phyloP scores from a whole-genome alignment of 2,329 filamentous ascomycete species.

The Fusarium sublunatum region DNA sequence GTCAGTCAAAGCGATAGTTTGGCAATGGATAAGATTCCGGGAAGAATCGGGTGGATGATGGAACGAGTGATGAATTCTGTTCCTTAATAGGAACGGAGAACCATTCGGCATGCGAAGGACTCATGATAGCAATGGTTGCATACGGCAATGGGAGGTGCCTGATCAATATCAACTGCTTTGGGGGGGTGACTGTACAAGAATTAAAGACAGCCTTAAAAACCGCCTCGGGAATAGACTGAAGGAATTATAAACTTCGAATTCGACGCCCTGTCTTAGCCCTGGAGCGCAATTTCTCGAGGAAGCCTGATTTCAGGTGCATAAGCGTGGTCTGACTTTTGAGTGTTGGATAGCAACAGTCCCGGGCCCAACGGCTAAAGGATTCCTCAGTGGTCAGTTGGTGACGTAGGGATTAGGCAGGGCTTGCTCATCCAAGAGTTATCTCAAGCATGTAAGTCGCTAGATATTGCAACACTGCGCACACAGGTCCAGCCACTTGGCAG shows the following conservation, averaged over 20 bases:
- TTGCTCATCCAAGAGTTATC: conserved; percentile 19
- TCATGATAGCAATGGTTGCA: too few relatives aligned
- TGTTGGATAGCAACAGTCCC: conserved; percentile 35
- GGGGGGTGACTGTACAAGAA: too few relatives aligned
- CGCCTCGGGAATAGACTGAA: conserved; percentile 10
- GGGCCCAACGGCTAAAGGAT: conserved; percentile 16
- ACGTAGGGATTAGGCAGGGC: conserved; percentile 38
- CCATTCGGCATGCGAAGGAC: too few relatives aligned
- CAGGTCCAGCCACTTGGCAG: conserved; percentile 11
- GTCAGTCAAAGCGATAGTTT: conserved; percentile 1
- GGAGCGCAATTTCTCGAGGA: conserved; percentile 24
- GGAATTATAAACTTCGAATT: background rate
- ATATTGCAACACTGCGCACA: conserved; percentile 5
- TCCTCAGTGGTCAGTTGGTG: conserved; percentile 44
- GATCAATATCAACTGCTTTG: background rate
- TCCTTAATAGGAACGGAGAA: background rate
- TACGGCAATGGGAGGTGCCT: too few relatives aligned
- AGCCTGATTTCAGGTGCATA: conserved; percentile 34
- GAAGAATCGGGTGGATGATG: conserved; percentile 39
- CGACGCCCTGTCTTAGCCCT: conserved; percentile 20
- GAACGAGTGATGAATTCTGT: background rate
- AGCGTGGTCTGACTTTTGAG: conserved; percentile 41
- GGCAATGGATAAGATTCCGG: conserved; percentile 28
- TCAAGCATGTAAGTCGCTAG: background rate
- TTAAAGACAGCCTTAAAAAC: background rate